Base-by-base conservation (phyloP, 2,329 filamentous ascomycete species). In the Colletotrichum shisoi region DNA sequence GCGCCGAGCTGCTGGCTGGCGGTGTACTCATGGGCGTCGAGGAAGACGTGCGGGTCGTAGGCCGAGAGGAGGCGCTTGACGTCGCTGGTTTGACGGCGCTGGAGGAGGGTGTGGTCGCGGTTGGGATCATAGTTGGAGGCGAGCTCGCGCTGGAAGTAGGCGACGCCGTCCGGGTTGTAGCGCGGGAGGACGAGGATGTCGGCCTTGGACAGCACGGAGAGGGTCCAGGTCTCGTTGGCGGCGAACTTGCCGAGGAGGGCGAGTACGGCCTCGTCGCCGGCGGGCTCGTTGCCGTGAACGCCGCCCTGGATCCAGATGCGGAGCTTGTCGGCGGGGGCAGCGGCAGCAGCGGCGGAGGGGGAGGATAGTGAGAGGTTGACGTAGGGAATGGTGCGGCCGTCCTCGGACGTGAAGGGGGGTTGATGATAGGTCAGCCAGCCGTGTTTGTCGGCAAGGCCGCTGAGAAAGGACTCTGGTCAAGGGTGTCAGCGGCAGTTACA, bases 261-360 rank as follows among this genome's bases (percentile, higher is more conserved):
- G 3, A 75, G 61, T 1, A 75, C 61, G 0, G 75, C 72, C 40
- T 77, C 71, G 40, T 77, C 75, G 3, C 74, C 75, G 0, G 71
- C 75, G 0, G 75, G 75, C 31, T 76, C 75, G 8, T 77, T 75
- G 53, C 75, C 75, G n/a, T 76, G 75, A 0, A 75, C 74, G 7
- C 70, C 73, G 11, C 71, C 75, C 46, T 77, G 74, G 0, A 76
- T 44, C 70, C 72, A 76, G 7, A 76, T 70, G 8, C 74, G 71
- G 9, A 76, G 62, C 65, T 75, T 76, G 37, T 2, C 19, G 42
- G 49, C 34, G 37, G 17, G 7, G 31, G 31, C 31, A 34, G 31
- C 17, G 40, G 40, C 31, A 7, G 27, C 27, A 8, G 31, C 31
- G 40, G 3, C 17, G 37, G 34, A 15, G 8, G 53, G 21, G 3